These are phyloP conservation scores for Tranzscheliella williamsii DNA, from an alignment of 1,284 basidiomycete genomes.

Conservation along the genomic window DNA sequence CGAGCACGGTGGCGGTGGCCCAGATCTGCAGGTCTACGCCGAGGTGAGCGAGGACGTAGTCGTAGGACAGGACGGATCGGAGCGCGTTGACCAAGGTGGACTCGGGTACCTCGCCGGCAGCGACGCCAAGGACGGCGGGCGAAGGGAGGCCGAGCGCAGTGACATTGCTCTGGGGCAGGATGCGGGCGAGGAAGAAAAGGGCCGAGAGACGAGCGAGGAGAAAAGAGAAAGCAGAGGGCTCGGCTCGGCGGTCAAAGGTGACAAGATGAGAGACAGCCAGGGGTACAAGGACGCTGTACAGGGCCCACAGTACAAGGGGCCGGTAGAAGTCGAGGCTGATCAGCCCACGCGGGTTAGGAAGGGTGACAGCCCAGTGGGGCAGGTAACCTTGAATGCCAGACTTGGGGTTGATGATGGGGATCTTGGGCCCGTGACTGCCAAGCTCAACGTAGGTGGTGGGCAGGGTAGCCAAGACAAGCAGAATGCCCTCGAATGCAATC, in stretches of 20 bases:
- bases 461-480: constrained; percentile 37
- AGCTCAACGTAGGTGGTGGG: constrained; percentile 42
- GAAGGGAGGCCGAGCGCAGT: constrained; percentile 18
- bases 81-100: constrained; percentile 19
- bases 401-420: constrained; percentile 38
- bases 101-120: constrained; percentile 38
- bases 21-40: constrained; percentile 39
- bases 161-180: constrained; percentile 32
- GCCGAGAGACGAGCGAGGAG: constrained; percentile 42
- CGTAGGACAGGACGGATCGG: constrained; percentile 31
- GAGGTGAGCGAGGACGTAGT: constrained; percentile 36
- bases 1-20: constrained; percentile 37
- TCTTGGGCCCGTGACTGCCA: constrained; percentile 31
- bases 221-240: constrained; percentile 48
- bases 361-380: constrained; percentile 44
- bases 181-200: constrained; percentile 35
- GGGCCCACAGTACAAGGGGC: constrained; percentile 42
- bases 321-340: constrained; percentile 41
- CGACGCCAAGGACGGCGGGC: constrained; percentile 38
- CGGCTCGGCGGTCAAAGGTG: constrained; percentile 41
- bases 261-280: constrained; percentile 42
- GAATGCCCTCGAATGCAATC: constrained; percentile 41
- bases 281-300: constrained; percentile 45
- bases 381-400: constrained; percentile 32
- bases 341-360: constrained; percentile 33